Evolutionary conservation across 2,329 filamentous ascomycete species (phyloP).

Genomic region (Talaromyces marneffei): DNA sequence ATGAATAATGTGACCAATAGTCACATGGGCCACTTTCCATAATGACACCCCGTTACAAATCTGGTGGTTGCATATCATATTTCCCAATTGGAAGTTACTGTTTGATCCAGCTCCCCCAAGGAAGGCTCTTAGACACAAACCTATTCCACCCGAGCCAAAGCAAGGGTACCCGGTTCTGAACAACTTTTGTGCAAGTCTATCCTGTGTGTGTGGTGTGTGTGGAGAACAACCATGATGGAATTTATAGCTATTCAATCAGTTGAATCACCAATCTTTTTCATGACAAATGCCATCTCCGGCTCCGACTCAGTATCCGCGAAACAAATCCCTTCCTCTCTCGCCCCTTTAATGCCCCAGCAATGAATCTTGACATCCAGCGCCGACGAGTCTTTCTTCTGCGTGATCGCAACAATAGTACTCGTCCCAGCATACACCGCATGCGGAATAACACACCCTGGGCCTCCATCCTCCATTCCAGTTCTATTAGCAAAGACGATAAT

Average conservation of each 20-base stretch:
- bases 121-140: background rate
- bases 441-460: constrained; percentile 28
- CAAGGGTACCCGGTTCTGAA: background rate
- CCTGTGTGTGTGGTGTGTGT: background rate
- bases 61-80: background rate
- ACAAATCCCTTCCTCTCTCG: constrained; percentile 41
- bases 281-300: constrained; percentile 35
- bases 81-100: background rate
- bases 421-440: constrained; percentile 44
- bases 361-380: constrained; percentile 35
- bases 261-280: background rate
- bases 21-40: constrained; percentile 6
- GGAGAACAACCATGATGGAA: background rate
- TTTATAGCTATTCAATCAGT: background rate
- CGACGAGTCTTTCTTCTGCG: constrained; percentile 21
- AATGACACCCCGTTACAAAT: background rate
- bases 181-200: background rate
- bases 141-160: background rate
- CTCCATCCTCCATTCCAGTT: constrained; percentile 37
- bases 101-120: background rate
- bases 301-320: constrained; percentile 42
- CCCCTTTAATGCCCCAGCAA: constrained; percentile 44
- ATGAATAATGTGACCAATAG: background rate
- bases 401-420: constrained; percentile 41
- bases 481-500: constrained; percentile 46